Percentiles rank a stretch among this genome's conserved stretches.
These are phyloP conservation scores for Volvariella surrecta DNA, from an alignment of 1,284 basidiomycete species.

Conservation along the genomic window DNA sequence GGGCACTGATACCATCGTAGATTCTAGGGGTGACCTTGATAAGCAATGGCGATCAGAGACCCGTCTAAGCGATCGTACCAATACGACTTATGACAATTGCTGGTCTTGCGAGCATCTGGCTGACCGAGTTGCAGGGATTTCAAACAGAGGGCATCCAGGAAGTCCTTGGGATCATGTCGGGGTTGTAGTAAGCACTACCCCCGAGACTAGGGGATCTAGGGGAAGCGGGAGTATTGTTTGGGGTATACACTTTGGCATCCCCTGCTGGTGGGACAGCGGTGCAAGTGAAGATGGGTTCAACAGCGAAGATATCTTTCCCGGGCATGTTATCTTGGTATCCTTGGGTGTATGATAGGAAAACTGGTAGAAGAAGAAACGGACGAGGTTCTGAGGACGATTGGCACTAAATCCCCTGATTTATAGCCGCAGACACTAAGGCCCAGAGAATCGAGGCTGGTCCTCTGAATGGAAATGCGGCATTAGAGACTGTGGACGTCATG, in stretches of 20 bases:
- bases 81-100: slow-evolving; percentile 59
- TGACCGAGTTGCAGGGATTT: slow-evolving; percentile 61
- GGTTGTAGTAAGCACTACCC: slow-evolving; percentile 17
- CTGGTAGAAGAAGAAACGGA: background rate
- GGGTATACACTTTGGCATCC: too few species aligned
- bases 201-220: too few species aligned
- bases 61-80: background rate
- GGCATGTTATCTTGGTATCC: slow-evolving; percentile 7
- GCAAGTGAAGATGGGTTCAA: background rate
- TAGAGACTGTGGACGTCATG: too few species aligned
- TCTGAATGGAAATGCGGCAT: too few species aligned
- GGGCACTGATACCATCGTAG: slow-evolving; percentile 75
- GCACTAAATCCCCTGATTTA: too few species aligned
- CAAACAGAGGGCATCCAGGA: slow-evolving; percentile 59
- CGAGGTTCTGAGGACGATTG: background rate
- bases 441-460: too few species aligned
- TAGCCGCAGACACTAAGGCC: too few species aligned
- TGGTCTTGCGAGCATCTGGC: slow-evolving; percentile 68
- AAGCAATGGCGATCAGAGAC: background rate
- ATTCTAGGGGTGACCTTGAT: slow-evolving; percentile 65
- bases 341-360: slow-evolving; percentile 1
- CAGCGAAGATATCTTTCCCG: slow-evolving; percentile 8
- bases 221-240: background rate
- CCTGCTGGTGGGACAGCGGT: background rate
- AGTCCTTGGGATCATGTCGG: slow-evolving; percentile 52